Evolutionary conservation across 805 yeast genomes (phyloP).

Genomic region (Monosporozyma servazzii): DNA sequence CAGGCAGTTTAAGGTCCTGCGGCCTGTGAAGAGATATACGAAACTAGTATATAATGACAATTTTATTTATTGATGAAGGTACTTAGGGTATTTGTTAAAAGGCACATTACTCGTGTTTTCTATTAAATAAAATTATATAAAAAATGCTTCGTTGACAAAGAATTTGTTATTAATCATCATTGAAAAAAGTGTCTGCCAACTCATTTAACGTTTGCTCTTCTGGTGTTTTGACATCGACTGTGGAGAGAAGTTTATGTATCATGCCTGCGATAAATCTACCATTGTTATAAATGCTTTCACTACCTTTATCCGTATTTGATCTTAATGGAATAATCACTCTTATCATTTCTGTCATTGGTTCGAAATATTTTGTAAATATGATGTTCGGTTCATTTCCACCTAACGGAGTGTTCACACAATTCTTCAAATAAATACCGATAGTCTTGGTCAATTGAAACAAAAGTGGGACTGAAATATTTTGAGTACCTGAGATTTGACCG

Average conservation of each 20-base stretch:
- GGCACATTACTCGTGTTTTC: too few relatives aligned
- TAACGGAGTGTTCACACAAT: conserved; percentile 3
- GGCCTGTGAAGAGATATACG: too few relatives aligned
- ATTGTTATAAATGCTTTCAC: conserved; percentile 23
- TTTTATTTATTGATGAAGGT: too few relatives aligned
- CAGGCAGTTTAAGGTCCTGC: too few relatives aligned
- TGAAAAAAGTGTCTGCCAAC: neutral
- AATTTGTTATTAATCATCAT: neutral
- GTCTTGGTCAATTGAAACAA: conserved; percentile 27
- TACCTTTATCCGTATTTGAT: conserved; percentile 15
- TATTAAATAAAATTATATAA: too few relatives aligned
- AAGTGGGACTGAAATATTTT: conserved; percentile 11
- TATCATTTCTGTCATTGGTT: conserved; percentile 11
- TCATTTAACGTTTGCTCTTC: conserved; percentile 9
- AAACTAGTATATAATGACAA: too few relatives aligned
- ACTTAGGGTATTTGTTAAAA: too few relatives aligned
- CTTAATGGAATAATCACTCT: conserved; percentile 11
- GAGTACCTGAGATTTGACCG: neutral
- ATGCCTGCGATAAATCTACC: conserved; percentile 26
- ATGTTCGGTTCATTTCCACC: conserved; percentile 2
- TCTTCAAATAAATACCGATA: conserved; percentile 22
- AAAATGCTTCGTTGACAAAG: too few relatives aligned
- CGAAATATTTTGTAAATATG: conserved; percentile 8
- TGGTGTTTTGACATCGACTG: conserved; percentile 5
- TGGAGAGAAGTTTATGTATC: conserved; percentile 10